Base-by-base conservation (phyloP, 75 land plant genomes). In the Cryptomeria japonica region DNA sequence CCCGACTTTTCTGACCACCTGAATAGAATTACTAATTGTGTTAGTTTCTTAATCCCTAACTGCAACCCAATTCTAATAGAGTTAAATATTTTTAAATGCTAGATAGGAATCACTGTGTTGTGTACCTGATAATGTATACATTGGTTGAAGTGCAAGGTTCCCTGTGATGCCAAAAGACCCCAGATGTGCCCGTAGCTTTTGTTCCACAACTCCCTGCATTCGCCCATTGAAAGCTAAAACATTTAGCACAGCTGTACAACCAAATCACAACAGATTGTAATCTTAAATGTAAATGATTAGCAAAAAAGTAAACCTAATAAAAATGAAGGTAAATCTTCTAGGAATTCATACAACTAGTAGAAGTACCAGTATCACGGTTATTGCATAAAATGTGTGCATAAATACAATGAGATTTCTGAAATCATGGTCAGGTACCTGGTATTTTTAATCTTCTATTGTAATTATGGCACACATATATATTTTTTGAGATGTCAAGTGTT, bases 1-100 rank as follows among this genome's bases (percentile, higher is more conserved):
- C 99, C 87, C 99, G 93, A 86, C 99, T 98, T 87, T 98, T 98
- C 86, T 98, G 99, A 87, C 99, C 99, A 90, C 99, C 99, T 98
- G 92, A 64, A 77, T 79, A 58, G 89, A 77, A n/a, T 87, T 42
- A 32, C n/a, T 31, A 13, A 34, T 34, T 38, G 61, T 22, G 39
- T 87, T 72, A 37, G 19, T 46, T 72, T 31, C 31, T 10, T 9
- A 37, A 85, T 61, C 36, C 37, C 14, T 85, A 37, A 58, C 38
- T 34, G 84, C 84, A 82, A 28, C 32, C 5, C 2, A 44, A 82
- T 46, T 82, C 14, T 82, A 44, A 44, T 82, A n/a, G 10, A 46
- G 28, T 82, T 44, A 10, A 46, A 82, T 12, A 28, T 3, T 53
- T 56, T 32, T 28, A 25, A 22, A 85, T 31, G 28, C 8, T 6